A percentile compares a stretch with the other conserved stretches of the same genome.
Conservation (phyloP, 805 yeast species). For the Debaryomyces maramus region DNA sequence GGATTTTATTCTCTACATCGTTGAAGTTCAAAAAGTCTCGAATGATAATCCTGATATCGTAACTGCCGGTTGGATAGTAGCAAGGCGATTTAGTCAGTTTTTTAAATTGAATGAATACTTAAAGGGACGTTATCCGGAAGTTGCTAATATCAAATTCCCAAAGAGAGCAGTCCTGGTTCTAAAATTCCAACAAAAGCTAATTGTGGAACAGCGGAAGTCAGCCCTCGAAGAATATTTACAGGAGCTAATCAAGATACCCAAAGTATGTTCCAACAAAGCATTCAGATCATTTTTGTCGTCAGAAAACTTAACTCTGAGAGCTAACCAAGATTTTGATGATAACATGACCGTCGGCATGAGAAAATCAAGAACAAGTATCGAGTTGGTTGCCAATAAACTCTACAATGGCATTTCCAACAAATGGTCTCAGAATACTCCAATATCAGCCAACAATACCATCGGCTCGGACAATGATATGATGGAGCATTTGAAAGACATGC, state of each 20-base stretch:
- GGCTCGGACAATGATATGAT: slow-evolving; percentile 15
- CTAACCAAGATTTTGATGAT: slow-evolving; percentile 29
- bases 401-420: slow-evolving; percentile 28
- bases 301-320: slow-evolving; percentile 50
- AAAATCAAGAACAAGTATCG: slow-evolving; percentile 20
- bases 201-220: slow-evolving; percentile 62
- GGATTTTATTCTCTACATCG: slow-evolving; percentile 68
- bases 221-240: slow-evolving; percentile 65
- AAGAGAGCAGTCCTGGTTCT: slow-evolving; percentile 62
- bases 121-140: slow-evolving; percentile 50
- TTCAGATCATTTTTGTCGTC: slow-evolving; percentile 78
- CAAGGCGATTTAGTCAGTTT: slow-evolving; percentile 85
- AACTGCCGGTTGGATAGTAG: slow-evolving; percentile 85
- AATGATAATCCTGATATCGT: slow-evolving; percentile 42
- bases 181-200: slow-evolving; percentile 62
- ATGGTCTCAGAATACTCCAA: slow-evolving; percentile 6
- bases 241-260: slow-evolving; percentile 56
- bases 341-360: slow-evolving; percentile 8
- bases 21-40: slow-evolving; percentile 64
- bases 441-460: background rate
- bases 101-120: slow-evolving; percentile 67
- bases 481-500: slow-evolving; percentile 48
- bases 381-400: slow-evolving; percentile 33
- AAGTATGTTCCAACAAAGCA: slow-evolving; percentile 69
- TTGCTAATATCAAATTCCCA: slow-evolving; percentile 53